Conservation (phyloP, 2,329 filamentous ascomycete species). For the Dactylonectria estremocensis region DNA sequence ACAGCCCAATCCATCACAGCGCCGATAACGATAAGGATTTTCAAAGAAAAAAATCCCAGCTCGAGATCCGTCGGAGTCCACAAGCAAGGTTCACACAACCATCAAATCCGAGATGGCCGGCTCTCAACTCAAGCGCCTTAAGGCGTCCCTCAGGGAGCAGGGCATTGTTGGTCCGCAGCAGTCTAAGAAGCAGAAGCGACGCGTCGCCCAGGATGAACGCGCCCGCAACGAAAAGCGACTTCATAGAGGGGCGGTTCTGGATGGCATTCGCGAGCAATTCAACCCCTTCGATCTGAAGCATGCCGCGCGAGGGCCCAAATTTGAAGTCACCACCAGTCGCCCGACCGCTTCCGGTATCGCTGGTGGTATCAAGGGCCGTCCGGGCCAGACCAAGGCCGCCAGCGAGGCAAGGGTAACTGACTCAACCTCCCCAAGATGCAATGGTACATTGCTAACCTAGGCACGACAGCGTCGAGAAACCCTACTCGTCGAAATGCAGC, state of each 20-base stretch:
- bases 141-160: conserved; percentile 89
- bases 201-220: conserved; percentile 76
- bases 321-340: conserved; percentile 82
- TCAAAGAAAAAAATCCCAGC: conserved; percentile 44
- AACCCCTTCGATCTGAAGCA: conserved; percentile 97
- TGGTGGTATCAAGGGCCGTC: conserved; percentile 78
- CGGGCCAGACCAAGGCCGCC: conserved; percentile 86
- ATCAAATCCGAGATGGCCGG: conserved; percentile 79
- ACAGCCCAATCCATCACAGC: conserved; percentile 19
- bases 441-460: conserved; percentile 28
- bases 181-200: conserved; percentile 94
- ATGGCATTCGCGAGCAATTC: conserved; percentile 93
- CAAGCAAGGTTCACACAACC: conserved; percentile 33
- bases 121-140: conserved; percentile 96
- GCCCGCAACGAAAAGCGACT: conserved; percentile 80
- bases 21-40: conserved; percentile 50
- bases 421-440: background rate
- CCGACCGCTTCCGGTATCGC: conserved; percentile 66
- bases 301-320: conserved; percentile 83
- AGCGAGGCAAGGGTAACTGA: conserved; percentile 84
- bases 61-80: conserved; percentile 10
- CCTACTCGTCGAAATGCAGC: conserved; percentile 90
- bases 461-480: conserved; percentile 78
- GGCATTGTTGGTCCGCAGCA: conserved; percentile 93
- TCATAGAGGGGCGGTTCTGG: conserved; percentile 82